Conservation (phyloP, 257 asterid species). For the Anisodus tanguticus region DNA sequence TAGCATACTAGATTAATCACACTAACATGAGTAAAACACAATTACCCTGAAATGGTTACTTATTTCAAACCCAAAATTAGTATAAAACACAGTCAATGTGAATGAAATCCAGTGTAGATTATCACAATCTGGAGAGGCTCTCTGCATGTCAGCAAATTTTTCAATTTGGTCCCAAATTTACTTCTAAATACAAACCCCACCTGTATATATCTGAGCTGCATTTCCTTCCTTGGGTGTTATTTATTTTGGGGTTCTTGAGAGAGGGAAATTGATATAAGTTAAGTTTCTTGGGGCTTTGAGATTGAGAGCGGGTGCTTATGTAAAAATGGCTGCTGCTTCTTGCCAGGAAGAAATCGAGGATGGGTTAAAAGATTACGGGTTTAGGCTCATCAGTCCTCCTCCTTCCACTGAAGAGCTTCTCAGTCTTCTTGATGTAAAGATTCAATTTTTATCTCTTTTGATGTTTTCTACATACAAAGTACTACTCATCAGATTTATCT, state of each 20-base stretch:
- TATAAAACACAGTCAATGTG: not conserved
- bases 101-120: not conserved
- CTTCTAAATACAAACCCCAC: not conserved
- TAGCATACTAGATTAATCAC: not conserved
- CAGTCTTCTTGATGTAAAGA: slow-evolving; percentile 28
- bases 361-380: slow-evolving; percentile 6
- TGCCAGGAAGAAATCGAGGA: slow-evolving; percentile 16
- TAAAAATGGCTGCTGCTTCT: not conserved
- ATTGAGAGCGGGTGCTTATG: not conserved
- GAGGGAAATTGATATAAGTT: too few relatives aligned
- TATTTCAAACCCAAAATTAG: slow-evolving; percentile 16
- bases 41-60: not conserved
- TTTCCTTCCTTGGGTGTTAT: not conserved
- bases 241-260: not conserved
- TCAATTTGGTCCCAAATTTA: not conserved
- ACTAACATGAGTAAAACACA: not conserved
- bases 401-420: slow-evolving; percentile 28
- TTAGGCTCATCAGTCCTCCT: slow-evolving; percentile 17
- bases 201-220: not conserved
- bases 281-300: not conserved
- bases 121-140: not conserved
- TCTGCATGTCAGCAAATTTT: not conserved
- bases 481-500: not conserved
- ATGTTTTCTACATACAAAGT: not conserved
- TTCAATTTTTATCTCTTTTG: not conserved